phyloP scores from a whole-genome alignment of 2,329 filamentous ascomycete genomes.

The Laburnicola sp. region DNA sequence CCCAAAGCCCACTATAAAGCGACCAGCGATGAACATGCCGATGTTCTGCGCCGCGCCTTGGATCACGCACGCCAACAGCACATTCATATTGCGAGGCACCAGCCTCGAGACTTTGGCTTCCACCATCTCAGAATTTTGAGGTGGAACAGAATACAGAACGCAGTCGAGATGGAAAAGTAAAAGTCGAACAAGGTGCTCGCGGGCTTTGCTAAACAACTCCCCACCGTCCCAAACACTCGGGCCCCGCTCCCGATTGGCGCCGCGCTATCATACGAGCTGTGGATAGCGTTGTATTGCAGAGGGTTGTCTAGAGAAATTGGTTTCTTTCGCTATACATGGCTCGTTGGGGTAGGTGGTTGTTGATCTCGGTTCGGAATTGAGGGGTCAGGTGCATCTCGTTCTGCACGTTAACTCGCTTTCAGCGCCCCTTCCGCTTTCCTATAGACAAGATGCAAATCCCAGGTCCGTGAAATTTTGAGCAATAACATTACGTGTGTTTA shows the following conservation, averaged over 20 bases:
- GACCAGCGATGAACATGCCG: conserved; percentile 59
- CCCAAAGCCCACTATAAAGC: conserved; percentile 64
- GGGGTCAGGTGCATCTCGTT: too few relatives aligned
- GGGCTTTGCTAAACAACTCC: background rate
- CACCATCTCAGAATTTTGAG: conserved; percentile 6
- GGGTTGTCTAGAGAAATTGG: background rate
- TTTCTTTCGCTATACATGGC: background rate
- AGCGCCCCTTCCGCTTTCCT: too few relatives aligned
- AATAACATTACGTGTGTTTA: too few relatives aligned
- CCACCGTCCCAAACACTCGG: background rate
- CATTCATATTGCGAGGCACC: conserved; percentile 20
- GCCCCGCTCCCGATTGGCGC: background rate
- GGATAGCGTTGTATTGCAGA: background rate
- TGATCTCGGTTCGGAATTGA: background rate
- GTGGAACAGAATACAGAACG: background rate
- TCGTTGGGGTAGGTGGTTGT: background rate
- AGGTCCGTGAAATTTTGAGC: too few relatives aligned
- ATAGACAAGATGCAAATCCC: too few relatives aligned
- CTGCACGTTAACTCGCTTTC: too few relatives aligned
- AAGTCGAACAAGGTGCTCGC: background rate
- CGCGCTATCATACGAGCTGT: background rate
- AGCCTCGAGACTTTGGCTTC: conserved; percentile 18
- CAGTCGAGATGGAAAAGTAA: background rate
- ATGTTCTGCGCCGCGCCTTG: conserved; percentile 51
- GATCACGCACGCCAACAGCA: conserved; percentile 32